Conservation (phyloP, 352 stramenopile genomes). For the Elongisporangium prolatum region DNA sequence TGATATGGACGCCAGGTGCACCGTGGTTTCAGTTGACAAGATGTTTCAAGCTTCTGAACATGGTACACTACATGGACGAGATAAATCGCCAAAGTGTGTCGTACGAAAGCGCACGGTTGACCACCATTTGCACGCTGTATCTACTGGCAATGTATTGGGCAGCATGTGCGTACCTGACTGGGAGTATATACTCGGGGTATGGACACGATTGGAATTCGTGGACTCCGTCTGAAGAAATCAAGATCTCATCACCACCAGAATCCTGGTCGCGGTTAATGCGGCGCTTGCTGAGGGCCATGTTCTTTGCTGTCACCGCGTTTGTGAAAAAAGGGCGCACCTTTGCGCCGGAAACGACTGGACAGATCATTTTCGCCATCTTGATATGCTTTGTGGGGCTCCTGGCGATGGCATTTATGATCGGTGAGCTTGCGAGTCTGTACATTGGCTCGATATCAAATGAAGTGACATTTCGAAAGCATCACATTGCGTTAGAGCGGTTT, state of each 20-base stretch:
- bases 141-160: constrained; percentile 54
- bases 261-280: constrained; percentile 21
- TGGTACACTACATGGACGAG: constrained; percentile 50
- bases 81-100: constrained; percentile 48
- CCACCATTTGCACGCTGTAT: constrained; percentile 51
- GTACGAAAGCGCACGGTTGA: constrained; percentile 49
- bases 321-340: constrained; percentile 53
- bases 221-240: constrained; percentile 30
- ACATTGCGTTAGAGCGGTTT: constrained; percentile 48
- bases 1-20: constrained; percentile 16
- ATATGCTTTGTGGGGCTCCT: constrained; percentile 49
- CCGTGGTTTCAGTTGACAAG: constrained; percentile 30
- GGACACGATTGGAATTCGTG: constrained; percentile 45
- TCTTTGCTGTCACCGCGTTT: constrained; percentile 54
- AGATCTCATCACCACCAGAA: constrained; percentile 20
- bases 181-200: constrained; percentile 36
- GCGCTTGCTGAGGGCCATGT: constrained; percentile 42
- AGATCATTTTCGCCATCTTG: constrained; percentile 44
- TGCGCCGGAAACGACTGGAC: constrained; percentile 19
- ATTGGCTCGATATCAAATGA: constrained; percentile 65
- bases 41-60: constrained; percentile 49
- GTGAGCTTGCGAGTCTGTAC: constrained; percentile 60
- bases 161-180: constrained; percentile 42
- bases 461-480: constrained; percentile 59
- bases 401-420: constrained; percentile 67